Conservation (phyloP, 345 rosid genomes). For the Geranium rotundifolium region DNA sequence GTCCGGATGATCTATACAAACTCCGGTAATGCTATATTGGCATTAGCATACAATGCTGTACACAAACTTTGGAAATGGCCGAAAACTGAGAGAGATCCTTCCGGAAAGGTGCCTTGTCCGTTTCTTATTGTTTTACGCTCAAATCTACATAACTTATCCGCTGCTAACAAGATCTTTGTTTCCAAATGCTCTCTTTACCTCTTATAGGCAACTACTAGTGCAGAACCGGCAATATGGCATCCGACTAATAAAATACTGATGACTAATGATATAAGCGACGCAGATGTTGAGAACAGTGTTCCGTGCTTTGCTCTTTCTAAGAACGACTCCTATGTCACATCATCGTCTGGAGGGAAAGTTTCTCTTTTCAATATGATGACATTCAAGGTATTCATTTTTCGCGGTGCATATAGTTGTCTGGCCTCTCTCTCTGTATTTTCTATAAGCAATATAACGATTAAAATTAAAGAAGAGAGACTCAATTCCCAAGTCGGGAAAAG, state of each 20-base stretch:
- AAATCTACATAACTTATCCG: no score
- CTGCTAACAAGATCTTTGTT: no score
- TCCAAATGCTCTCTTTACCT: neutral
- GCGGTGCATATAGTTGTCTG: no score
- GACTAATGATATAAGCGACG: conserved; percentile 22
- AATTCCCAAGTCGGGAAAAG: neutral
- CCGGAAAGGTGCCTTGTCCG: conserved; percentile 16
- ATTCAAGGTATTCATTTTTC: neutral
- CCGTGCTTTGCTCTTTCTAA: conserved; percentile 29
- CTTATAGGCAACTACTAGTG: conserved; percentile 21
- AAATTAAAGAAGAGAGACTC: neutral
- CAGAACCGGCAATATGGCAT: conserved; percentile 24
- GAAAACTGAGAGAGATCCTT: conserved; percentile 12
- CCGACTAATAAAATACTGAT: conserved; percentile 18
- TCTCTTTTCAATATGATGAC: conserved; percentile 28
- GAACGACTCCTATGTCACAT: conserved; percentile 34
- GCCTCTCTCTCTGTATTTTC: neutral
- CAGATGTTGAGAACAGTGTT: conserved; percentile 15
- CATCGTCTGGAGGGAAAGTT: conserved; percentile 34
- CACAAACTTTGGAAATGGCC: conserved; percentile 38
- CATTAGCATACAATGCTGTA: conserved; percentile 27
- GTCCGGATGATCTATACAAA: conserved; percentile 20
- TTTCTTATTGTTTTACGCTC: neutral
- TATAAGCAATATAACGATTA: neutral
- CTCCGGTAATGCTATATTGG: conserved; percentile 36